Conservation (phyloP, 345 rosid species). For the Aethionema arabicum region DNA sequence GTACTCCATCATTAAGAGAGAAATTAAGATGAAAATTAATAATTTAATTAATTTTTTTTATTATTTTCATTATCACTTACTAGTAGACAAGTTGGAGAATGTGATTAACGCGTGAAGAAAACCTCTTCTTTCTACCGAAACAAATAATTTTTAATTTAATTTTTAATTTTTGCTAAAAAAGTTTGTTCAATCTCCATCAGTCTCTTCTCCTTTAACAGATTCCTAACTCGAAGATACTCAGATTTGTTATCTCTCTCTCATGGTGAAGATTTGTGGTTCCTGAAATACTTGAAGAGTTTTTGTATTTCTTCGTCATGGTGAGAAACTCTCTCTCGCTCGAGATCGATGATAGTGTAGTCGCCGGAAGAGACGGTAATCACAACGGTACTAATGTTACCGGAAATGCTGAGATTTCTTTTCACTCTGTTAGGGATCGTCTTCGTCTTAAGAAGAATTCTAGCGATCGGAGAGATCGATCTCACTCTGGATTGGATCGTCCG, state of each 20-base stretch:
- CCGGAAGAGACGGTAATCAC: constrained; percentile 32
- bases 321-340: constrained; percentile 44
- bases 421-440: constrained; percentile 66
- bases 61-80: too few species aligned
- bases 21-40: too few species aligned
- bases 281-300: constrained; percentile 25
- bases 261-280: constrained; percentile 36
- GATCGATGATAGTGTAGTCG: constrained; percentile 45
- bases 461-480: constrained; percentile 42
- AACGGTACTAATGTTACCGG: constrained; percentile 27
- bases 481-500: constrained; percentile 47
- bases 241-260: constrained; percentile 24
- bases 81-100: too few species aligned
- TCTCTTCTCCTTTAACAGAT: constrained; percentile 31
- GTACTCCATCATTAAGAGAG: too few species aligned
- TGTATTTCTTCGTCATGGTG: constrained; percentile 42
- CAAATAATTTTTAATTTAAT: too few species aligned
- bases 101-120: too few species aligned
- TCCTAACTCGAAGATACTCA: constrained; percentile 23
- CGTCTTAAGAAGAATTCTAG: constrained; percentile 56
- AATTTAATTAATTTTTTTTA: too few species aligned
- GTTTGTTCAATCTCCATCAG: background rate
- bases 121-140: too few species aligned
- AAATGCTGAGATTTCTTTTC: constrained; percentile 36
- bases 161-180: too few species aligned